Evolutionary conservation across 257 asterid species (phyloP).

Genomic region (Coffea eugenioides): DNA sequence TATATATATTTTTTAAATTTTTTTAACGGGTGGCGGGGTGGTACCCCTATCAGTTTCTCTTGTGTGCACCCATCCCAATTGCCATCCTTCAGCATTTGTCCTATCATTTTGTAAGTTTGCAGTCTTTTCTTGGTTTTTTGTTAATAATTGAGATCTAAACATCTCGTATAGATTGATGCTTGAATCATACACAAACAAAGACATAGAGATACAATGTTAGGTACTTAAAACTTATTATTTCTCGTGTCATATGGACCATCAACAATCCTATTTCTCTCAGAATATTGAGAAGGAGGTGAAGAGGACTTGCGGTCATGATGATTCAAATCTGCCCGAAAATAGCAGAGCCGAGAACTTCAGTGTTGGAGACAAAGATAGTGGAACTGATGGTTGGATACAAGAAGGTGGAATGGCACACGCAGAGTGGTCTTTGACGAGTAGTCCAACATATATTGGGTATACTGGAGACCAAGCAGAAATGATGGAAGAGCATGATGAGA

Average conservation of each 20-base stretch:
- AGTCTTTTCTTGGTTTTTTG: not conserved
- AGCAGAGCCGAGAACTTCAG: not conserved
- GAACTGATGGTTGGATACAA: not conserved
- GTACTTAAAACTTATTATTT: not conserved
- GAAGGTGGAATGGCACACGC: conserved; percentile 3
- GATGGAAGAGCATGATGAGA: conserved; percentile 13
- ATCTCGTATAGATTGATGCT: not conserved
- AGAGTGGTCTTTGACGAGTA: conserved; percentile 7
- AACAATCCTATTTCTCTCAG: conserved; percentile 3
- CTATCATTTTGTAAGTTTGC: not conserved
- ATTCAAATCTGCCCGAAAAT: conserved; percentile 4
- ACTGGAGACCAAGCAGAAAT: conserved; percentile 6
- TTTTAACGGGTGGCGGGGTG: too few species aligned
- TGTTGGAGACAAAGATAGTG: not conserved
- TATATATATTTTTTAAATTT: too few species aligned
- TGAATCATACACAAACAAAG: not conserved
- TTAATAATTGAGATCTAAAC: not conserved
- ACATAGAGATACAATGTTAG: not conserved
- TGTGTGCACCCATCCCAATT: too few species aligned
- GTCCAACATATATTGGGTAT: conserved; percentile 16
- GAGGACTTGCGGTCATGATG: not conserved
- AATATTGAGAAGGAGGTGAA: not conserved
- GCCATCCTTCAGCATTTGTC: too few species aligned
- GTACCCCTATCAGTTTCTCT: too few species aligned
- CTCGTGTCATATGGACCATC: conserved; percentile 15